Percentiles rank a stretch among this genome's conserved stretches.
Conservation (phyloP, 2,329 filamentous ascomycete species). For the Pseudogymnoascus sp. region DNA sequence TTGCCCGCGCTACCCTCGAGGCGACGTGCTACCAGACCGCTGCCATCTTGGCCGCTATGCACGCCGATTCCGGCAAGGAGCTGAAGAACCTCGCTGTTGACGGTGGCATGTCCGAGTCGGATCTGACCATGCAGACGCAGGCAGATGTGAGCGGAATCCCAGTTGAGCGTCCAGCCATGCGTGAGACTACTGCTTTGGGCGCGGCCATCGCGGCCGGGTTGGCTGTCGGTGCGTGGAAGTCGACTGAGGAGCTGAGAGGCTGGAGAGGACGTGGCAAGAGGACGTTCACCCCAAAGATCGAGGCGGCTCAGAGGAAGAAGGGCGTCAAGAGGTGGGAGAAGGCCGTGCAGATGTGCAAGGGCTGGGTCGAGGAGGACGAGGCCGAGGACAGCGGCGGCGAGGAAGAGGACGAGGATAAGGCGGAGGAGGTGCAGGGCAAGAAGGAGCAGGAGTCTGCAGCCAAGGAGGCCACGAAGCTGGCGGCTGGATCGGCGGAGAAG, state of each 20-base stretch:
- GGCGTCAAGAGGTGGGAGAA: constrained; percentile 68
- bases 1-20: constrained; percentile 64
- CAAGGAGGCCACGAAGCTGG: not conserved
- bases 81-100: constrained; percentile 60
- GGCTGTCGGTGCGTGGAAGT: constrained; percentile 66
- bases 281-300: constrained; percentile 60
- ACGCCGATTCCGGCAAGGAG: constrained; percentile 59
- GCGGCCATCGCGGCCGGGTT: constrained; percentile 79
- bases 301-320: constrained; percentile 48
- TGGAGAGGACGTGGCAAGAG: constrained; percentile 65
- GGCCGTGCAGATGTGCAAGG: constrained; percentile 71
- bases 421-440: not conserved
- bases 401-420: not conserved
- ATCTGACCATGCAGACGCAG: constrained; percentile 72
- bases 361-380: constrained; percentile 44
- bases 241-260: constrained; percentile 62
- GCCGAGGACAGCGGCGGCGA: not conserved
- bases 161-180: constrained; percentile 71
- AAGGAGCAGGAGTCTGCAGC: not conserved
- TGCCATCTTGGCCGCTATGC: constrained; percentile 67
- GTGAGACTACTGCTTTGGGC: constrained; percentile 74
- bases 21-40: constrained; percentile 69
- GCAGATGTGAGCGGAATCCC: constrained; percentile 74
- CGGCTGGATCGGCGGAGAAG: not conserved
- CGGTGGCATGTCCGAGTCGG: constrained; percentile 65